Conservation (phyloP, 1,284 basidiomycete genomes). For the Ustilago shanxiensis region DNA sequence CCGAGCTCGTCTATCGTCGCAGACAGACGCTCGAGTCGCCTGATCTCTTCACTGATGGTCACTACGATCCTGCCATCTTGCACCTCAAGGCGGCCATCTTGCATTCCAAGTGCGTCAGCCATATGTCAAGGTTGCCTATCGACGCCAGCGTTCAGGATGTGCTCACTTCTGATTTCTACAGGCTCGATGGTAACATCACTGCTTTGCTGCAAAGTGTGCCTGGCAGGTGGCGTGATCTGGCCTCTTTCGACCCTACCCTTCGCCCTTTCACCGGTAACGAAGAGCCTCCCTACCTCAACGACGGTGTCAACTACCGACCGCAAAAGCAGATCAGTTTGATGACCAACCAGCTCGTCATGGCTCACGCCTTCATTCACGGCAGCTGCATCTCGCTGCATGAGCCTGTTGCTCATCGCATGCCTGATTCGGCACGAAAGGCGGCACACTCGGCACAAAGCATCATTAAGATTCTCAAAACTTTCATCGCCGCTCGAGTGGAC, state of each 20-base stretch:
- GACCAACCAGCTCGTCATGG: slow-evolving; percentile 50
- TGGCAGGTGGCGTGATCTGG: slow-evolving; percentile 39
- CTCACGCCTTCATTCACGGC: slow-evolving; percentile 46
- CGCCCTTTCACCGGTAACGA: slow-evolving; percentile 15
- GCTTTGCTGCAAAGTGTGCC: slow-evolving; percentile 48
- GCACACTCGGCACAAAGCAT: slow-evolving; percentile 44
- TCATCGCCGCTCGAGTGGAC: slow-evolving; percentile 45
- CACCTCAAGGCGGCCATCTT: slow-evolving; percentile 56
- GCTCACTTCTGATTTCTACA: slow-evolving; percentile 44
- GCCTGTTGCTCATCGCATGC: slow-evolving; percentile 43
- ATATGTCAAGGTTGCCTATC: slow-evolving; percentile 49
- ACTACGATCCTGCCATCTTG: slow-evolving; percentile 46
- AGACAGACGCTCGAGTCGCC: slow-evolving; percentile 55
- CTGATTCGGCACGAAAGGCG: slow-evolving; percentile 45
- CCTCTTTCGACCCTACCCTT: slow-evolving; percentile 31
- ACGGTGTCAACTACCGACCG: slow-evolving; percentile 48
- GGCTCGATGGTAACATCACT: slow-evolving; percentile 34
- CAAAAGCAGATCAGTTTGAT: slow-evolving; percentile 47
- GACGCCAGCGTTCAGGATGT: slow-evolving; percentile 40
- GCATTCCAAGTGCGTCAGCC: slow-evolving; percentile 43
- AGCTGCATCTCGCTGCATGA: slow-evolving; percentile 53
- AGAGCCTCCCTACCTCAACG: slow-evolving; percentile 43
- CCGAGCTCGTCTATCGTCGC: slow-evolving; percentile 34
- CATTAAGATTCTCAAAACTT: slow-evolving; percentile 52
- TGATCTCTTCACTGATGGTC: slow-evolving; percentile 49